These are phyloP conservation scores for Lycium barbarum DNA, from an alignment of 257 asterid species.

Conservation along the genomic window DNA sequence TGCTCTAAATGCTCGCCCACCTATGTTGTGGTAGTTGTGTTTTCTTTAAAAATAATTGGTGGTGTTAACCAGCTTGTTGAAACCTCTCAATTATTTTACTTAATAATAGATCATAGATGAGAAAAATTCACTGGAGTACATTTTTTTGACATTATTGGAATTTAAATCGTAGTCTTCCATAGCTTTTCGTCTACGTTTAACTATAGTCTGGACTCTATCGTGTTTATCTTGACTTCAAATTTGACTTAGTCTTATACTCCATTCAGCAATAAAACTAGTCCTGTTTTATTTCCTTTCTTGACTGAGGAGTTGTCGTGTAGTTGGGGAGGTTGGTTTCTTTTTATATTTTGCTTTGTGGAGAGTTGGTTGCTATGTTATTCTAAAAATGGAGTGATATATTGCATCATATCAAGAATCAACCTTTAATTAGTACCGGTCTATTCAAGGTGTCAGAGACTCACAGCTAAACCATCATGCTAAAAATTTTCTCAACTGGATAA, in stretches of 20 bases:
- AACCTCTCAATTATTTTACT: no score
- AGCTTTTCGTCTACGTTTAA: no score
- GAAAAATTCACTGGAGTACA: no score
- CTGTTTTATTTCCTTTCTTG: not conserved
- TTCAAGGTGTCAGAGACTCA: not conserved
- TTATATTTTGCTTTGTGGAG: no score
- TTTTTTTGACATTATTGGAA: no score
- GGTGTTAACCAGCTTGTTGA: no score
- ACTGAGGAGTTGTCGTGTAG: not conserved
- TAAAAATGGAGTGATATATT: not conserved
- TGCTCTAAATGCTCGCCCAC: constrained; percentile 30
- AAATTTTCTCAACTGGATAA: not conserved
- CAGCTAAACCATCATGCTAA: not conserved
- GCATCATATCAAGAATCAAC: not conserved
- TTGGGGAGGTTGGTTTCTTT: constrained; percentile 2
- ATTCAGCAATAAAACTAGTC: not conserved
- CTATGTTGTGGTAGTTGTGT: constrained; percentile 13
- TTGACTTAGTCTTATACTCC: not conserved
- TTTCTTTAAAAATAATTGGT: not conserved
- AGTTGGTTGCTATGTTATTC: not conserved
- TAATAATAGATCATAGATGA: no score
- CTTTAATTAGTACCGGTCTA: not conserved
- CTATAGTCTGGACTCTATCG: no score
- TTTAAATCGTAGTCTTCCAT: no score
- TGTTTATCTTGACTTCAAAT: no score